Evolutionary conservation across 805 yeast genomes (phyloP), one percentile per base, ranked within the genome.

Genomic region (Saccharomycopsis schoenii): DNA sequence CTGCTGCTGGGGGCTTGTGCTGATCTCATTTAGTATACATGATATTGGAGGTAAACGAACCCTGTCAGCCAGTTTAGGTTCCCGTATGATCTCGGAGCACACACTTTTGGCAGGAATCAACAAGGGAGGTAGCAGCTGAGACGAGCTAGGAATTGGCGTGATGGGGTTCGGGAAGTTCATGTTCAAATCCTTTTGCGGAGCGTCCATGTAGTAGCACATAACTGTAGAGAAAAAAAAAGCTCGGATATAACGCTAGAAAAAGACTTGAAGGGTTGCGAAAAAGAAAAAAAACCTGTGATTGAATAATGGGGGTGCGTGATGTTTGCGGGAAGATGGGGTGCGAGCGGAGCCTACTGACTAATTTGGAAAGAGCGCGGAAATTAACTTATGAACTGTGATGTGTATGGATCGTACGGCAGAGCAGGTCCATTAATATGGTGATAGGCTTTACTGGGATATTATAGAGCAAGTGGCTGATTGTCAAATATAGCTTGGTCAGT

Each of bases 121-220:
- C 21, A 47, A 14, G 24, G 52, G 52, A 11, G 52, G 52, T 15
- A 47, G 21, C 52, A 24, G 52, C 14, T 47, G 52, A 12, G 52
- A 24, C n/a, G 52, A 24, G 12, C 21, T 47, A 47, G 52, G 52
- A 6, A 47, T 17, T 21, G 52, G 52, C 34, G 52, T 24, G 15
- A 21, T 25, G 34, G 29, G 25, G 21, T 21, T 47, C 52, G 25
- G 34, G 12, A 47, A 47, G 52, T 47, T 43, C 51, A 43, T 43
- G 51, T 43, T 47, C 52, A 47, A 47, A 21, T 47, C 52, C 21
- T 47, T 34, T 15, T 47, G 52, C 21, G 52, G 52, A 21, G 34
- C 52, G 34, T 47, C 52, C 52, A 47, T 47, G 52, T 21, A 47
- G 52, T 47, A 47, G n/a, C 52, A 47, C 52, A 47, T 47, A 47